phyloP scores from a whole-genome alignment of 306 rosid genomes.

The Biancaea sappan region DNA sequence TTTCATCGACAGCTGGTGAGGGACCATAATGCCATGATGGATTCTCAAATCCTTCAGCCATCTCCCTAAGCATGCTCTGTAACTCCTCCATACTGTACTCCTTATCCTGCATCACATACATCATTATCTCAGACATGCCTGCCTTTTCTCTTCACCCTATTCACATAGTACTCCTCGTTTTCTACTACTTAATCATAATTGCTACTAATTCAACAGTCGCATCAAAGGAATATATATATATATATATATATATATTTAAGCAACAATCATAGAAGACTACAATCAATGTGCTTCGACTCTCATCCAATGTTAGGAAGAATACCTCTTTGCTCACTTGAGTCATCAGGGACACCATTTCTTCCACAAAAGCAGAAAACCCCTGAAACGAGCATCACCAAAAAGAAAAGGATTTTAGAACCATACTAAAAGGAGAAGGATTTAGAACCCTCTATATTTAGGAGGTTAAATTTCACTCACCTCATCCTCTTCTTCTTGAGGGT shows the following conservation, averaged over 20 bases:
- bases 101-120: constrained; percentile 37
- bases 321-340: constrained; percentile 71
- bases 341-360: constrained; percentile 76
- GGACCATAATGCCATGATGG: constrained; percentile 37
- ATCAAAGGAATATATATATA: too few relatives aligned
- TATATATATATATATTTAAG: too few relatives aligned
- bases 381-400: constrained; percentile 28
- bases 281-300: not conserved
- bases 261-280: not conserved
- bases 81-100: constrained; percentile 61
- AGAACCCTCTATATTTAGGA: not conserved
- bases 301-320: constrained; percentile 1
- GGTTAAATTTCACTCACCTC: constrained; percentile 45
- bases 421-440: not conserved
- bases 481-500: constrained; percentile 64
- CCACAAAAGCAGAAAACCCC: constrained; percentile 71
- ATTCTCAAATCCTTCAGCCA: constrained; percentile 62
- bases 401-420: not conserved
- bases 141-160: not conserved
- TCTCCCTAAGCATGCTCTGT: constrained; percentile 65
- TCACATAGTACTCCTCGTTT: too few relatives aligned
- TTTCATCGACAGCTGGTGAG: constrained; percentile 33
- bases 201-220: not conserved
- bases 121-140: not conserved
- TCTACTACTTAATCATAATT: too few relatives aligned